phyloP scores from a whole-genome alignment of 2,329 filamentous ascomycete species.

The Xylaria sp. region DNA sequence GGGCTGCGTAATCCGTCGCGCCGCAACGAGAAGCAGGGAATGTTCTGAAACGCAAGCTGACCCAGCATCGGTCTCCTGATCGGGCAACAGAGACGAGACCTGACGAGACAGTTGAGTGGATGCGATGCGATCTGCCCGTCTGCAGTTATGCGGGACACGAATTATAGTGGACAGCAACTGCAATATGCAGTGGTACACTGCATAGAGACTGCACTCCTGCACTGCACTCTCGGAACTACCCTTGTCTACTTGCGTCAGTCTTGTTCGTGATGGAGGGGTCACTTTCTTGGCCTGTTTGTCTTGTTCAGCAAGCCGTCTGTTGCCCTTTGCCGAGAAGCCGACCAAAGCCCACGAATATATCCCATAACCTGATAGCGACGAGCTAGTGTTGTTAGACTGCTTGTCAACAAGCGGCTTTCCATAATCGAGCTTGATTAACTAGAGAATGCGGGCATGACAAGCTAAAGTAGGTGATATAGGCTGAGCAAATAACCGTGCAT shows the following conservation, averaged over 20 bases:
- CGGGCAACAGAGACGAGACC: slow-evolving; percentile 9
- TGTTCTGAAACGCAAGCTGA: slow-evolving; percentile 15
- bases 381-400: not conserved
- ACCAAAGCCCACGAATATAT: not conserved
- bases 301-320: not conserved
- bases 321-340: slow-evolving; percentile 19
- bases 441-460: not conserved
- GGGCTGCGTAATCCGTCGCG: slow-evolving; percentile 17
- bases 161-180: too few species aligned
- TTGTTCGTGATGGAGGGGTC: slow-evolving; percentile 18
- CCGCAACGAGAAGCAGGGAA: slow-evolving; percentile 16
- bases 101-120: not conserved
- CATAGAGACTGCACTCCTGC: not conserved
- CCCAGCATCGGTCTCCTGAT: not conserved
- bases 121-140: not conserved
- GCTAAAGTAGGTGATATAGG: slow-evolving; percentile 4
- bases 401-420: not conserved
- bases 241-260: slow-evolving; percentile 26
- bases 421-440: not conserved
- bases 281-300: slow-evolving; percentile 8
- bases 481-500: slow-evolving; percentile 6
- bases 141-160: slow-evolving; percentile 1
- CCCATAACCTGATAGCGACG: not conserved
- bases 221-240: slow-evolving; percentile 12
- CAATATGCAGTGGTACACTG: not conserved